Base-by-base conservation (phyloP, 192 early-diverging fungal species). In the Funneliformis geosporum region DNA sequence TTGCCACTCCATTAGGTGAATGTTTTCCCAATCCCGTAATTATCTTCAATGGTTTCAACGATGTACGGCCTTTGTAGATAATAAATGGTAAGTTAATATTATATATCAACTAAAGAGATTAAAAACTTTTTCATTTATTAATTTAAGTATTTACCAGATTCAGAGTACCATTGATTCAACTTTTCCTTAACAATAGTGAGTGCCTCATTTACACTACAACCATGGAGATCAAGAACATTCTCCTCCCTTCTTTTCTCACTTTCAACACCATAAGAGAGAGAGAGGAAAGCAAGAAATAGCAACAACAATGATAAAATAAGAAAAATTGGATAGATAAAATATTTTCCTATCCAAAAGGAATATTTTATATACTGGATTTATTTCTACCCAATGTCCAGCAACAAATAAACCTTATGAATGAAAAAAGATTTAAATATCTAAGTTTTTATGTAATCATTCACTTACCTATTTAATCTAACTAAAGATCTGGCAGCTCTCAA, bases 1-100 rank as follows among this genome's bases (percentile, higher is more conserved):
- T 86, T 1, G 93, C 83, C 18, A 84, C 80, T 33, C 87, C 86
- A 39, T 88, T 84, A 44, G 85, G 80, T 11, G 93, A 94, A 78
- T 92, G 93, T 8, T 85, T 88, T 3, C 93, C 93, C 3, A 88
- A 67, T 23, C 93, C 93, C 8, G 92, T 93, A 25, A 94, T 83
- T 38, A 93, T 91, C 59, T 87, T 87, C 75, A 94, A 71, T 2
- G 92, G 90, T 55, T 84, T 85, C 28, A 73, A 62, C 4, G 69
- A 46, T 16, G 78, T 75, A 10, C 73, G 47, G 33, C 42, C 59
- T 68, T 16, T 46, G 9, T 40, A 46, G 10, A 23, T 44, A 9
- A 65, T 14, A 23, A 44, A 73, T 8, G 5, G 50, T 38, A 65
- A 74, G 27, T 28, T 44, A 75, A 27, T 59, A 80, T 40, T 6